A percentile compares a stretch with the other conserved stretches of the same genome.
These are phyloP conservation scores for Sporothrix inflata DNA, from an alignment of 2,329 filamentous ascomycete species.

Conservation along the genomic window DNA sequence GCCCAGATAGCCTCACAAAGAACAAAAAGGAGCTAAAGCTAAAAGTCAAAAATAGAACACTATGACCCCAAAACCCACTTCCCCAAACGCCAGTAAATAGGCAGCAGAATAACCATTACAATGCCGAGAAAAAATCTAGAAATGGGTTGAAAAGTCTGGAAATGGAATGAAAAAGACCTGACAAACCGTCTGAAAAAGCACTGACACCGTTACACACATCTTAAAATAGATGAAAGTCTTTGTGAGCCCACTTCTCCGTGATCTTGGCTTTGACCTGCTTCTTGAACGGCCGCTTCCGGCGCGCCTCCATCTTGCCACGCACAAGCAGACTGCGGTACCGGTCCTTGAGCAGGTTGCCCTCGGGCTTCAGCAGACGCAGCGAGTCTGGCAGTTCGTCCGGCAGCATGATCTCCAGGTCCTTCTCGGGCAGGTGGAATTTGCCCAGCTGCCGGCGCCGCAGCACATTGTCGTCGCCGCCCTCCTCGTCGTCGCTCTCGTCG, in stretches of 20 bases:
- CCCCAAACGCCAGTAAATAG: constrained; percentile 23
- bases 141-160: constrained; percentile 11
- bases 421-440: constrained; percentile 73
- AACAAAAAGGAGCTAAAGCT: neutral
- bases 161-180: neutral
- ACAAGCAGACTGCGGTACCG: constrained; percentile 87
- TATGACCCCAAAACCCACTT: constrained; percentile 19
- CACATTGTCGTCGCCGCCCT: constrained; percentile 64
- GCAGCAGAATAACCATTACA: constrained; percentile 21
- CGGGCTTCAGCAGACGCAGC: constrained; percentile 80
- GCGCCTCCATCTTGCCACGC: constrained; percentile 83
- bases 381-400: constrained; percentile 83
- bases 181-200: neutral
- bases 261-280: constrained; percentile 80
- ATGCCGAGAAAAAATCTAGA: neutral
- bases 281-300: constrained; percentile 75
- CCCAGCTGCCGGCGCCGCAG: constrained; percentile 75
- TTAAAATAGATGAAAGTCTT: constrained; percentile 73
- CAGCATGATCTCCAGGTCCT: constrained; percentile 77
- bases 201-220: neutral
- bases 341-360: constrained; percentile 93
- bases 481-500: constrained; percentile 54
- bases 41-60: constrained; percentile 22
- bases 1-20: neutral
- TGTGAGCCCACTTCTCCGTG: constrained; percentile 97